Percentiles rank a stretch among this genome's conserved stretches.
These are phyloP conservation scores for Penicillium bovifimosum DNA, from an alignment of 495 filamentous ascomycete species.

Conservation along the genomic window DNA sequence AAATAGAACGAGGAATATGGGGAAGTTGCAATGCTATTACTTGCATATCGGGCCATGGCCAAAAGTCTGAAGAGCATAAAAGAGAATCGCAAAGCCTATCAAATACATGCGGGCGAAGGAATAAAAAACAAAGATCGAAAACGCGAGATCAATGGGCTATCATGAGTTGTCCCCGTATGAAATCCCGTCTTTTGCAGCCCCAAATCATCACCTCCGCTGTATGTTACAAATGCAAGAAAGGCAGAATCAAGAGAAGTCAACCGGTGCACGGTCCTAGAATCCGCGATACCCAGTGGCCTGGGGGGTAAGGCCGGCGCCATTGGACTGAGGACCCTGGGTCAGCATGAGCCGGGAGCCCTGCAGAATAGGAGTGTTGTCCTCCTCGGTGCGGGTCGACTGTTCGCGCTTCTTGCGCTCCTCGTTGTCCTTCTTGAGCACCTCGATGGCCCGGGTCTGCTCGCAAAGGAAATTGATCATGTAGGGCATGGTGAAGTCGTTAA, in stretches of 20 bases:
- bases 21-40: conserved; percentile 19
- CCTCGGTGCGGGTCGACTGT: conserved; percentile 76
- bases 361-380: conserved; percentile 90
- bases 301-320: conserved; percentile 61
- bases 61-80: conserved; percentile 2
- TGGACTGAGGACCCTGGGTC: conserved; percentile 87
- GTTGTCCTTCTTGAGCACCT: conserved; percentile 87
- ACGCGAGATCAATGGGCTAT: conserved; percentile 22
- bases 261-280: conserved; percentile 38
- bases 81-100: conserved; percentile 12
- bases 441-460: conserved; percentile 82
- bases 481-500: conserved; percentile 97
- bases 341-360: conserved; percentile 92
- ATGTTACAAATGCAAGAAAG: conserved; percentile 37
- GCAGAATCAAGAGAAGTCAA: conserved; percentile 8
- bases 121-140: conserved; percentile 15
- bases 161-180: conserved; percentile 16
- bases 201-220: conserved; percentile 33
- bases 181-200: conserved; percentile 25
- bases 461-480: conserved; percentile 98
- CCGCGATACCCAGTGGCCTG: conserved; percentile 70
- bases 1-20: not conserved
- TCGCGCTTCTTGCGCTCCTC: conserved; percentile 93
- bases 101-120: conserved; percentile 27
- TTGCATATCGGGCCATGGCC: conserved; percentile 7